phyloP scores from a whole-genome alignment of 352 stramenopile genomes.

The Pythium pyrilobum region DNA sequence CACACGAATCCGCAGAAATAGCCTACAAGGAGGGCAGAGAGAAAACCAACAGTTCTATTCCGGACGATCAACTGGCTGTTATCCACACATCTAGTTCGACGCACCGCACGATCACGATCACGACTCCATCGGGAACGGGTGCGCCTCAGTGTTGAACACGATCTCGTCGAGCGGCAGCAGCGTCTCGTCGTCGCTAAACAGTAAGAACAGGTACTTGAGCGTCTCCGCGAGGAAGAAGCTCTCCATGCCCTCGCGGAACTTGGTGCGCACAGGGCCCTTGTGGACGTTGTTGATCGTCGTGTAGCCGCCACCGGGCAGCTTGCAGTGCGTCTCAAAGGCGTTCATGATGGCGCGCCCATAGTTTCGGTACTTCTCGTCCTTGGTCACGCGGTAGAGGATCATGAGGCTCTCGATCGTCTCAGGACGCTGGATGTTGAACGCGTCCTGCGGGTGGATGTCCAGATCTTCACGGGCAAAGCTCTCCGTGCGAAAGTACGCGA shows the following conservation, averaged over 20 bases:
- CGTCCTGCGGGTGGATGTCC: constrained; percentile 48
- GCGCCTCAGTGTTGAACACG: constrained; percentile 88
- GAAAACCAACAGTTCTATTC: not conserved
- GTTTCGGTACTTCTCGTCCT: constrained; percentile 81
- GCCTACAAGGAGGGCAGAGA: no score
- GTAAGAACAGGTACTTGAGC: constrained; percentile 93
- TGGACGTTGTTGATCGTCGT: constrained; percentile 56
- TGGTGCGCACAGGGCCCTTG: constrained; percentile 28
- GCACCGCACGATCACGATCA: not conserved
- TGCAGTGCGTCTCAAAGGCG: constrained; percentile 78
- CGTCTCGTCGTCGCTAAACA: constrained; percentile 80
- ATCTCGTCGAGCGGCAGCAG: constrained; percentile 77
- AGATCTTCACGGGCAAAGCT: constrained; percentile 43
- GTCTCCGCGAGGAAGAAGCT: constrained; percentile 93
- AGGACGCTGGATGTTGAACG: constrained; percentile 83
- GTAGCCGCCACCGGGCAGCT: constrained; percentile 57
- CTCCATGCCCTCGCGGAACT: constrained; percentile 80
- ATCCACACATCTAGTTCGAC: no score
- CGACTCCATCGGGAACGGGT: constrained; percentile 62
- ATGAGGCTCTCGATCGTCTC: constrained; percentile 92
- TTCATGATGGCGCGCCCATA: constrained; percentile 86
- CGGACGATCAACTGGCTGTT: no score
- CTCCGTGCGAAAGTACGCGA: constrained; percentile 72
- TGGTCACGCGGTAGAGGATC: constrained; percentile 88
- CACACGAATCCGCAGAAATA: no score